Percentiles rank a stretch among this genome's conserved stretches.
phyloP scores from a whole-genome alignment of 352 stramenopile species.

The Blastocystis sp. region DNA sequence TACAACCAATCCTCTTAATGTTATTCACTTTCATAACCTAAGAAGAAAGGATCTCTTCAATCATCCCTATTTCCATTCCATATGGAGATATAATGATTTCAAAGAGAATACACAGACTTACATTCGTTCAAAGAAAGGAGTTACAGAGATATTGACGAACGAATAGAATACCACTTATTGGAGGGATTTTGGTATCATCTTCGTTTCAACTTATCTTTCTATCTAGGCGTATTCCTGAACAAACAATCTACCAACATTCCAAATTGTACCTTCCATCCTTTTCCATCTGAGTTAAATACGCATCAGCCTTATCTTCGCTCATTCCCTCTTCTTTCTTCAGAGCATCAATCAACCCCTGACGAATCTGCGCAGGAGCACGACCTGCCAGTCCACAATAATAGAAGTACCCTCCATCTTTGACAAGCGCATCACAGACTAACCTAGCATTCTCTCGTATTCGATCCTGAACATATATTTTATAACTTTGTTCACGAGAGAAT shows the following conservation, averaged over 20 bases:
- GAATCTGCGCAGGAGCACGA: conserved; percentile 18
- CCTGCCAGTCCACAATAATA: conserved; percentile 74
- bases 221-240: background rate
- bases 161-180: no score
- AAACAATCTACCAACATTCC: conserved; percentile 60
- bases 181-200: no score
- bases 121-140: no score
- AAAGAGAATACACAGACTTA: no score
- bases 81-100: no score
- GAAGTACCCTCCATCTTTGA: conserved; percentile 75
- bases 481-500: conserved; percentile 78
- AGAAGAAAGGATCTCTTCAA: no score
- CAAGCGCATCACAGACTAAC: conserved; percentile 72
- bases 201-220: no score
- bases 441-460: conserved; percentile 76
- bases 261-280: conserved; percentile 55
- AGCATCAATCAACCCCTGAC: conserved; percentile 42
- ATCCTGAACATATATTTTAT: conserved; percentile 82
- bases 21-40: no score
- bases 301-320: conserved; percentile 52
- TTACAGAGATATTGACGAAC: no score
- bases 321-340: conserved; percentile 50
- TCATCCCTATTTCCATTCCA: no score
- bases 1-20: background rate
- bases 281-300: conserved; percentile 45